Evolutionary conservation across 179 eudicot genomes (phyloP).

Genomic region (Nepenthes alata): DNA sequence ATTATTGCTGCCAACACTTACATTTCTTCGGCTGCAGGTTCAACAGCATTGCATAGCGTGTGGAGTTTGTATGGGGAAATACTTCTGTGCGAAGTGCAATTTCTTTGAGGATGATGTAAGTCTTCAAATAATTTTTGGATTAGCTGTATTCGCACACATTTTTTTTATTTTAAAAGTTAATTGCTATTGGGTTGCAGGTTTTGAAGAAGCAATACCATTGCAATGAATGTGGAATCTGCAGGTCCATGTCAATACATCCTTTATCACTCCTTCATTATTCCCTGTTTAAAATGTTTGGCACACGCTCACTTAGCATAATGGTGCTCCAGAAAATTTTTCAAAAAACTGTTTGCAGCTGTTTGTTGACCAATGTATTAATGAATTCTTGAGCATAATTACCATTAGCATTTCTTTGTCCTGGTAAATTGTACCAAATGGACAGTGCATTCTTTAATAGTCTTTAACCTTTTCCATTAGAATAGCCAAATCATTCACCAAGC

Average conservation of each 20-base stretch:
- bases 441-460: background rate
- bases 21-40: conserved; percentile 22
- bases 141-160: background rate
- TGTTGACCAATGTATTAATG: too few species aligned
- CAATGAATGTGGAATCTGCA: conserved; percentile 71
- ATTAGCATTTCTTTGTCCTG: too few species aligned
- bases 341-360: too few species aligned
- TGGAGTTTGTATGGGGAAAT: conserved; percentile 57
- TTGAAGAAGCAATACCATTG: conserved; percentile 73
- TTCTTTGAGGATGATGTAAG: conserved; percentile 82
- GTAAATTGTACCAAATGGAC: too few species aligned
- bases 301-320: background rate
- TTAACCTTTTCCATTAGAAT: background rate
- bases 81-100: conserved; percentile 57
- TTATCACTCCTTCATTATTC: background rate
- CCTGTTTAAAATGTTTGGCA: background rate
- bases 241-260: conserved; percentile 17
- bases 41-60: conserved; percentile 43
- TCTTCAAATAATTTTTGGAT: background rate
- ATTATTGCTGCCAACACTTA: too few species aligned
- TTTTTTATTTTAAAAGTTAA: background rate
- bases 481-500: background rate
- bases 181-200: conserved; percentile 22
- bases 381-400: too few species aligned
- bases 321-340: too few species aligned